Conservation (phyloP, 164 flowering plant genomes). For the Platanus orientalis region DNA sequence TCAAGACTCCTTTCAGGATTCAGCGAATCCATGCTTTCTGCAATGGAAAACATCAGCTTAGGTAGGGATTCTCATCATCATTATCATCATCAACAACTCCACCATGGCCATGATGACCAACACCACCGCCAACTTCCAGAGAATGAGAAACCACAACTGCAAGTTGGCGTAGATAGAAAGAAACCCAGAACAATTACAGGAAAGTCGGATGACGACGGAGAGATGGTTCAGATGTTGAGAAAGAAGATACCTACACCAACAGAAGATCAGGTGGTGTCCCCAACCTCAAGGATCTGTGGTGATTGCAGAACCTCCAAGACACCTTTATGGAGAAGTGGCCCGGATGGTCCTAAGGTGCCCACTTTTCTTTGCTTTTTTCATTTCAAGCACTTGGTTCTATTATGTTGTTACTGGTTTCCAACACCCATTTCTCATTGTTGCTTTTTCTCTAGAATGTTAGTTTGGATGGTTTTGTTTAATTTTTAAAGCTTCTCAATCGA, state of each 20-base stretch:
- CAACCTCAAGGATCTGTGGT: slow-evolving; percentile 11
- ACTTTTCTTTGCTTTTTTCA: no score
- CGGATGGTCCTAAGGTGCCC: slow-evolving; percentile 20
- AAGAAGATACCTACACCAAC: background rate
- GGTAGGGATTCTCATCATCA: slow-evolving; percentile 2
- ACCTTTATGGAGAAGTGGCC: slow-evolving; percentile 25
- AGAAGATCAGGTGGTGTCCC: no score
- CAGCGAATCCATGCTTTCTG: slow-evolving; percentile 7
- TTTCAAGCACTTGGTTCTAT: no score
- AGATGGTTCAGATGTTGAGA: slow-evolving; percentile 1
- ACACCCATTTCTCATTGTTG: no score
- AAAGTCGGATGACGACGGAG: no score
- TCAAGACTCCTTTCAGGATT: no score
- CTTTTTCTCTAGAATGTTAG: no score
- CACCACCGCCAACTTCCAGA: background rate
- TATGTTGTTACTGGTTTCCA: no score
- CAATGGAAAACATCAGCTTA: background rate
- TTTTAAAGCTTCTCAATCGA: no score
- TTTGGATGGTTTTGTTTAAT: no score
- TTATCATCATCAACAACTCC: background rate
- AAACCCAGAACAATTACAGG: slow-evolving; percentile 1
- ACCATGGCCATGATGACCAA: no score
- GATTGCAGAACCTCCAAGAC: slow-evolving; percentile 20
- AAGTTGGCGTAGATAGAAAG: background rate
- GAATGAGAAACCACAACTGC: background rate